phyloP scores from a whole-genome alignment of 2,329 filamentous ascomycete genomes.

The Alternaria infectoria region DNA sequence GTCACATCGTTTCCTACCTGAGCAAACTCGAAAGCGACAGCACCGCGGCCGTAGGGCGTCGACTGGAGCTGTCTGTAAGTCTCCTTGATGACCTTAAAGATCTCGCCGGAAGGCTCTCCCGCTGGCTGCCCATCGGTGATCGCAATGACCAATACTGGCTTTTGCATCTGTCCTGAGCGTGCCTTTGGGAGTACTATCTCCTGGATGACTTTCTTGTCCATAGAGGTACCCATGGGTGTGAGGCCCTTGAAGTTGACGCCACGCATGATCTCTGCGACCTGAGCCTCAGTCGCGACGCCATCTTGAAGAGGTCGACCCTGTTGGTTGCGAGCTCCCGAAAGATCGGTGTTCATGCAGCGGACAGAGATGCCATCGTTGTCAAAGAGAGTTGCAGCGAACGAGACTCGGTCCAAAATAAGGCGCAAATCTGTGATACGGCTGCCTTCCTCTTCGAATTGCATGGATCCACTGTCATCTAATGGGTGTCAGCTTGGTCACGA shows the following conservation, averaged over 20 bases:
- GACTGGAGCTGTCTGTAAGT: constrained; percentile 45
- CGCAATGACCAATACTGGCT: constrained; percentile 69
- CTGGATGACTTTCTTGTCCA: constrained; percentile 69
- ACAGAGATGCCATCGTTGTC: constrained; percentile 71
- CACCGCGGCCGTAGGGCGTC: constrained; percentile 63
- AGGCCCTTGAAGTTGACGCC: constrained; percentile 69
- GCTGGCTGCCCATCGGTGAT: constrained; percentile 72
- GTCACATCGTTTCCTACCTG: constrained; percentile 72
- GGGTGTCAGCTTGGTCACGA: constrained; percentile 14
- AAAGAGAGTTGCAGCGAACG: constrained; percentile 71
- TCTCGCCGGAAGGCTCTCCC: constrained; percentile 63
- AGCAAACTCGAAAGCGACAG: constrained; percentile 71
- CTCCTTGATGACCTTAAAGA: constrained; percentile 64
- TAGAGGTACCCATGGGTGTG: constrained; percentile 69
- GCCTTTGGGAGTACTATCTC: constrained; percentile 63
- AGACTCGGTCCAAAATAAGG: constrained; percentile 67
- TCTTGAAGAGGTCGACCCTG: constrained; percentile 54
- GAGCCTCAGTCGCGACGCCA: constrained; percentile 62
- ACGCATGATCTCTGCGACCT: constrained; percentile 64
- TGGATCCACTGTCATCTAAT: constrained; percentile 70
- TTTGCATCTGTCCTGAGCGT: constrained; percentile 60
- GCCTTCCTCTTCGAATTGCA: constrained; percentile 71
- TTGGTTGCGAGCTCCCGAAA: constrained; percentile 33
- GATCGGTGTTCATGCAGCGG: constrained; percentile 72
- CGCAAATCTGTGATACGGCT: constrained; percentile 71